Conservation (phyloP, 2,329 filamentous ascomycete genomes). For the Hymenoscyphus linearis region DNA sequence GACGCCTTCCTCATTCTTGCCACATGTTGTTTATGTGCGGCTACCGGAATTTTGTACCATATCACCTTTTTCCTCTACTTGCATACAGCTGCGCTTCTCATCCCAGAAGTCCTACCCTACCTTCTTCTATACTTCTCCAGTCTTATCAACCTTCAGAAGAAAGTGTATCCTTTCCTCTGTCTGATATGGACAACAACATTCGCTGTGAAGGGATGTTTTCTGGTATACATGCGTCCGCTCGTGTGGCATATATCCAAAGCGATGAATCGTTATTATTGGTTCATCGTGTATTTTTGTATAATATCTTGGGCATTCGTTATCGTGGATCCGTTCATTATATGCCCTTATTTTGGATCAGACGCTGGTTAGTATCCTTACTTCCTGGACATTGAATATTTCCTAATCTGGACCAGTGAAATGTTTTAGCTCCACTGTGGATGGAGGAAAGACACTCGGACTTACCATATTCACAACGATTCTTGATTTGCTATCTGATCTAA, state of each 20-base stretch:
- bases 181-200: background rate
- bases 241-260: background rate
- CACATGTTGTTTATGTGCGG: background rate
- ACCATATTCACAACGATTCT: background rate
- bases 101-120: background rate
- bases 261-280: background rate
- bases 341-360: background rate
- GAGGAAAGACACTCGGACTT: background rate
- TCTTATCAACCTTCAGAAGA: background rate
- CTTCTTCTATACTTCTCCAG: background rate
- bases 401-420: background rate
- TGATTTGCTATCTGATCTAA: background rate
- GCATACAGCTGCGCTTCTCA: background rate
- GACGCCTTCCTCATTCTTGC: background rate
- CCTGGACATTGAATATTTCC: background rate
- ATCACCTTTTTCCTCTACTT: background rate
- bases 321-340: background rate
- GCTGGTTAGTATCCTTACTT: background rate
- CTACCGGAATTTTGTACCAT: background rate
- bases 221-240: background rate
- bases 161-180: background rate
- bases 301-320: background rate
- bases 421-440: background rate
- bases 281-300: background rate
- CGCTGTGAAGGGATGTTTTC: background rate